Base-by-base conservation (phyloP, 176 grass and related monocot species). In the Ensete glaucum region DNA sequence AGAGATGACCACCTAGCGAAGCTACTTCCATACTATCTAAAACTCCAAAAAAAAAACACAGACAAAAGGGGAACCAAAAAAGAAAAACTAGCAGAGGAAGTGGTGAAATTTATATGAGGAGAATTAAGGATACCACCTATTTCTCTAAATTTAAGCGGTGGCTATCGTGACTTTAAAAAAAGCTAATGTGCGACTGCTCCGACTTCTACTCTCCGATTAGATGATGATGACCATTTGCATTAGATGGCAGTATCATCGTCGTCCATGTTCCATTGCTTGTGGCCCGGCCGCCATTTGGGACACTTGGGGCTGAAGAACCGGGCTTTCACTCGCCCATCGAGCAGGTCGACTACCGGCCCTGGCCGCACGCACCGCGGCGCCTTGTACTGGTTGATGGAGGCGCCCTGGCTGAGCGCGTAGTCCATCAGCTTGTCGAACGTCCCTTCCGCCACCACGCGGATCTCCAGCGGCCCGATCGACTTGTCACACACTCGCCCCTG, bases 351-450 rank as follows among this genome's bases (percentile, higher is more conserved):
- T 27, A 94, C 69, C 13, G 91, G 84, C 1, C 95, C 95, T 1
- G 86, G 69, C 64, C 84, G 86, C 82, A 99, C 95, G 79, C 95
- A 99, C 11, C 88, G 86, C 64, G 95, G 95, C 54, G 95, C 91
- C 85, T 99, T 99, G 82, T 99, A 99, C 85, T 99, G 95, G 86
- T 99, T 99, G 76, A 99, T 94, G 64, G 90, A 94, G 1, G 95
- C 90, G 60, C 91, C 95, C 55, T 82, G 88, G 82, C 88, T 99
- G 53, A 99, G 78, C 34, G 95, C 91, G 73, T 91, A 99, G 83
- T 99, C 95, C 95, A 99, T 99, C 53, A 99, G 80, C 79, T 99
- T 99, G 81, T 99, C 95, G 78, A 99, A 99, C 19, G 91, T 99
- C 57, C 95, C 95, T 68, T 99, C 88, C 43, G 84, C 83, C 54